phyloP scores from a whole-genome alignment of 441 rosid genomes.

The Jatropha multifida region DNA sequence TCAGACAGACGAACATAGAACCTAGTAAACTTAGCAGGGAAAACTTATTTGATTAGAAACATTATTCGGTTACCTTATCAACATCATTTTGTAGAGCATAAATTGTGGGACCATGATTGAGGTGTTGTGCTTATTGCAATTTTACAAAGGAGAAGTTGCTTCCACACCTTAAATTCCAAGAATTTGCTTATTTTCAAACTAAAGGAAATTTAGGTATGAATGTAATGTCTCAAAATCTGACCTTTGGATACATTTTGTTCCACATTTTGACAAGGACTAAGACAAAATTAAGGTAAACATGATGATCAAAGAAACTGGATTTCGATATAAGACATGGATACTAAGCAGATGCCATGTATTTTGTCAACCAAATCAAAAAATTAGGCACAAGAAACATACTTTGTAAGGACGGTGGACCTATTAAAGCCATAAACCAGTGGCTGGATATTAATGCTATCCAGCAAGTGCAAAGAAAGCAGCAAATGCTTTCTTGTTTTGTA shows the following conservation, averaged over 20 bases:
- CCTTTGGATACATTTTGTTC: neutral
- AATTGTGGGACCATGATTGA: neutral
- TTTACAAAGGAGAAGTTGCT: neutral
- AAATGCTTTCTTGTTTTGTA: neutral
- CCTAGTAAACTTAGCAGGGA: too few species aligned
- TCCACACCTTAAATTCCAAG: constrained; percentile 1
- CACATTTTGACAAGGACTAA: neutral
- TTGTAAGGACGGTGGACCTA: neutral
- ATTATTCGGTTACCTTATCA: too few species aligned
- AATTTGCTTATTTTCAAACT: neutral
- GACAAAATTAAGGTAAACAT: neutral
- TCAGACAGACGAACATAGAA: too few species aligned
- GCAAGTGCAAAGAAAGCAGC: neutral
- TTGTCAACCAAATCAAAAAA: neutral
- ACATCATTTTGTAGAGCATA: too few species aligned
- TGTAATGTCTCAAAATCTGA: neutral
- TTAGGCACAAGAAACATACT: neutral
- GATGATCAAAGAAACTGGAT: neutral
- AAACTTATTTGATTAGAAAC: too few species aligned
- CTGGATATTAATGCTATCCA: neutral
- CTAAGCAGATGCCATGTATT: neutral
- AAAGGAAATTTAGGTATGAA: neutral
- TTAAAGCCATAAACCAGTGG: neutral
- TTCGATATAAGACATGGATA: neutral
- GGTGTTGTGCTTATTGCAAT: neutral